Percentiles rank a stretch among this genome's conserved stretches.
These are phyloP conservation scores for Fusarium paranaense DNA, from an alignment of 2,329 filamentous ascomycete genomes.

Conservation along the genomic window DNA sequence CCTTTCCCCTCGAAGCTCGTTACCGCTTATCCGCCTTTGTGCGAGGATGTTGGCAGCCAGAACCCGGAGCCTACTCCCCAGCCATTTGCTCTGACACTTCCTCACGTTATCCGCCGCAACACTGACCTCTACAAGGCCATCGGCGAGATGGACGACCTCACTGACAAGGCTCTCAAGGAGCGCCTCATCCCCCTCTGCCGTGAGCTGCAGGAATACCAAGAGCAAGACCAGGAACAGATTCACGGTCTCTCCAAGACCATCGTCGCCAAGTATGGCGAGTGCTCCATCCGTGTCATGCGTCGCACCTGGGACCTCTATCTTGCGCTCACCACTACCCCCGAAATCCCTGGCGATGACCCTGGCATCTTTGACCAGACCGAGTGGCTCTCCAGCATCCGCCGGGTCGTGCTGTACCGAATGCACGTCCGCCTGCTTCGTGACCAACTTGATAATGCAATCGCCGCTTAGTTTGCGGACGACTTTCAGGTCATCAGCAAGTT, in stretches of 20 bases:
- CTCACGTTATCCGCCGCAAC: constrained; percentile 18
- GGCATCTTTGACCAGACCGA: constrained; percentile 14
- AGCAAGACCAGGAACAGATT: constrained; percentile 13
- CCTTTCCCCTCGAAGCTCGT: constrained; percentile 23
- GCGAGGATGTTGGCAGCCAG: background rate
- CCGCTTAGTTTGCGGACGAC: constrained; percentile 37
- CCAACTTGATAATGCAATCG: constrained; percentile 28
- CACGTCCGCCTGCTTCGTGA: constrained; percentile 26
- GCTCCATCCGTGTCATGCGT: constrained; percentile 23
- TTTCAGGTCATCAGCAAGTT: constrained; percentile 9
- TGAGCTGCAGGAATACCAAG: constrained; percentile 25
- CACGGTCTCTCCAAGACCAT: constrained; percentile 32
- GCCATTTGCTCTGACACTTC: constrained; percentile 16
- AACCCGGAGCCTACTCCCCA: background rate
- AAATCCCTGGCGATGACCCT: constrained; percentile 17
- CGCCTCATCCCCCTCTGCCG: constrained; percentile 18
- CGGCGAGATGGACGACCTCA: constrained; percentile 2
- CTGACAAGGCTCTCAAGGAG: constrained; percentile 14
- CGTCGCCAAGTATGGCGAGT: constrained; percentile 37
- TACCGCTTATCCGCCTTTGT: constrained; percentile 29
- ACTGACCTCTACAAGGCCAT: constrained; percentile 26
- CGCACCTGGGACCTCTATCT: constrained; percentile 38
- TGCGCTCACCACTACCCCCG: constrained; percentile 17
- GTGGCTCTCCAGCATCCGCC: constrained; percentile 21
- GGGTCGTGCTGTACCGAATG: constrained; percentile 20